A percentile compares a stretch with the other conserved stretches of the same genome.
Conservation (phyloP, 352 stramenopile species). For the Phytophthora hibernalis region DNA sequence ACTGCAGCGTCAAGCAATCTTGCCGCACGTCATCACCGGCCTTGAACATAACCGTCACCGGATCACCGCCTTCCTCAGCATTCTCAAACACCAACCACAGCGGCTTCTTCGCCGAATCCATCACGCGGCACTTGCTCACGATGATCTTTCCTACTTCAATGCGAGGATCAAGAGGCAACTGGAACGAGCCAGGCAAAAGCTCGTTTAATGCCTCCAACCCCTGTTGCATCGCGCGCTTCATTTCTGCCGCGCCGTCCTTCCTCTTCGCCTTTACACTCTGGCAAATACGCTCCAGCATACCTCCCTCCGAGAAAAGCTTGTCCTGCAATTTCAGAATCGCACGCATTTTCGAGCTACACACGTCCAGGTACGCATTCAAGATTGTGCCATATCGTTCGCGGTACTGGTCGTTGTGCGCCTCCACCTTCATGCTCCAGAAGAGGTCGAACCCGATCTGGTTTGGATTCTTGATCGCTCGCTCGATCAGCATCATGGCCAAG, state of each 20-base stretch:
- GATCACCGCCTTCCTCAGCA: constrained; percentile 76
- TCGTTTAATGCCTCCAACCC: constrained; percentile 86
- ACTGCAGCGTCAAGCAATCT: constrained; percentile 93
- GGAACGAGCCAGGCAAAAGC: constrained; percentile 85
- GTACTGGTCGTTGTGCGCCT: constrained; percentile 85
- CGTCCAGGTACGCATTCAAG: constrained; percentile 85
- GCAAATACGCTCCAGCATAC: constrained; percentile 86
- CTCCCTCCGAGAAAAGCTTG: constrained; percentile 81
- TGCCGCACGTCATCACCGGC: constrained; percentile 95
- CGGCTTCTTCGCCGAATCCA: constrained; percentile 92
- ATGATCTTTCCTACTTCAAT: constrained; percentile 88
- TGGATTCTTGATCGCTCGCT: constrained; percentile 89
- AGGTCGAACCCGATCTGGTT: constrained; percentile 91
- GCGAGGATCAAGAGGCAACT: constrained; percentile 85
- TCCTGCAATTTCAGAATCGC: constrained; percentile 92
- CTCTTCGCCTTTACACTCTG: constrained; percentile 88
- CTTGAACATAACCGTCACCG: constrained; percentile 94
- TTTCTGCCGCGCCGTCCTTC: constrained; percentile 77
- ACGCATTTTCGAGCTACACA: constrained; percentile 92
- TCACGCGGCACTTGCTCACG: constrained; percentile 89
- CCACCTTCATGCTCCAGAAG: constrained; percentile 92
- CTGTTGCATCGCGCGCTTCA: constrained; percentile 84
- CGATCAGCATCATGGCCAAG: constrained; percentile 81
- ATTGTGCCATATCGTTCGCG: constrained; percentile 82
- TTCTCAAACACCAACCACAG: constrained; percentile 92